Evolutionary conservation across 2,329 filamentous ascomycete genomes (phyloP).

Genomic region (Cucurbitaria berberidis): DNA sequence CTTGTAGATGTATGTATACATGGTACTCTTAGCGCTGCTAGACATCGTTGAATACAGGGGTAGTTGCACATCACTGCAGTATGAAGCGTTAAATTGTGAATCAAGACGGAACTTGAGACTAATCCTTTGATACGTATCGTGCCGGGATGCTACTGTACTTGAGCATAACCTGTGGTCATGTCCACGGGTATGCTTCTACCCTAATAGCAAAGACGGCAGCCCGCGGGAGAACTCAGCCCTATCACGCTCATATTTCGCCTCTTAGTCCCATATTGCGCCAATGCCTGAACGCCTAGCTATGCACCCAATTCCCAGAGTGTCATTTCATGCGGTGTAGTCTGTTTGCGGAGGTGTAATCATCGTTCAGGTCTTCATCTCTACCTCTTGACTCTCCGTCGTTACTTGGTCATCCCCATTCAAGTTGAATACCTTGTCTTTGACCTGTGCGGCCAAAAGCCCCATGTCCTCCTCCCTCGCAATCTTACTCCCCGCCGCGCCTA

Average conservation of each 20-base stretch:
- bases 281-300: conserved; percentile 7
- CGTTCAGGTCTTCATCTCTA: conserved; percentile 42
- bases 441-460: conserved; percentile 66
- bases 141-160: no score
- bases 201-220: not conserved
- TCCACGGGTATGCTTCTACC: not conserved
- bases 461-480: conserved; percentile 67
- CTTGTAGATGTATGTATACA: no score
- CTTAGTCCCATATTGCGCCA: not conserved
- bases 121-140: no score
- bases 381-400: conserved; percentile 23
- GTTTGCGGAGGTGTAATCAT: not conserved
- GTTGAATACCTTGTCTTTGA: conserved; percentile 68
- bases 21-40: not conserved
- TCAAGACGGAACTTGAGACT: no score
- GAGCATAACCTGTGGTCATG: no score
- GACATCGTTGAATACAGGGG: not conserved
- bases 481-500: conserved; percentile 66
- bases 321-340: not conserved
- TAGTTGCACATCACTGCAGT: not conserved
- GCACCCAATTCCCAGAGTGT: not conserved
- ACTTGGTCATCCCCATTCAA: conserved; percentile 10
- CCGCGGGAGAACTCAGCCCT: not conserved
- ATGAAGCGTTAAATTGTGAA: not conserved
- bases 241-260: not conserved